Base-by-base conservation (phyloP, 106 monocot genomes). In the Ottelia alismoides region DNA sequence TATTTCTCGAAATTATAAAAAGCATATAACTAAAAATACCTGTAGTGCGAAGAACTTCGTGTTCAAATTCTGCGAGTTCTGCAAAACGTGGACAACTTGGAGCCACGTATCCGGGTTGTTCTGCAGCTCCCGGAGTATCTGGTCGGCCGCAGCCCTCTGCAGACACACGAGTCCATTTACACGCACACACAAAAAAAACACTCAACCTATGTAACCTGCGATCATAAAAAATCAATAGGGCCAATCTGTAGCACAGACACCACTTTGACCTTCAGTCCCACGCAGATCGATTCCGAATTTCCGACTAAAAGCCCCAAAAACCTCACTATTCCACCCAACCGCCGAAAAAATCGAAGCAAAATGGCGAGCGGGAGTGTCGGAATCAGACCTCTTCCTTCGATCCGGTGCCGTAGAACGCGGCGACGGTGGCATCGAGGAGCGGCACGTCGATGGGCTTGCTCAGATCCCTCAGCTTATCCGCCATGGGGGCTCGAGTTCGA, bases 11-110 rank as follows among this genome's bases (percentile, higher is more conserved):
- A n/a, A n/a, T n/a, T n/a, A n/a, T n/a, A n/a, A n/a, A n/a, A n/a
- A n/a, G n/a, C n/a, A n/a, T n/a, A n/a, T n/a, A n/a, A n/a, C n/a
- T n/a, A n/a, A 16, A 55, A 65, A 65, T 30, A 82, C 91, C 69
- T 91, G 91, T 30, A 91, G 85, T 11, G 91, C 77, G 78, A 85
- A 91, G 65, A 91, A 91, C 55, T 91, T 91, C 2, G 91, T 85
- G 58, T 85, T 85, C 74, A 85, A 63, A 50, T 71, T 91, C 44
- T 85, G 85, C 10, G 91, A 78, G 52, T 81, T 91, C 60, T 85
- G 85, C 31, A 91, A 48, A 57, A 91, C 85, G 73, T 81, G 91
- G 49, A 91, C 91, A 16, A 84, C 91, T 55, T 91, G 91, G 24
- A 91, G 61, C 91, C 91, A 91, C 30, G 65, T 81, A 51, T 91